Base-by-base conservation (phyloP, 495 filamentous ascomycete genomes). In the Penicillium tannophilum region DNA sequence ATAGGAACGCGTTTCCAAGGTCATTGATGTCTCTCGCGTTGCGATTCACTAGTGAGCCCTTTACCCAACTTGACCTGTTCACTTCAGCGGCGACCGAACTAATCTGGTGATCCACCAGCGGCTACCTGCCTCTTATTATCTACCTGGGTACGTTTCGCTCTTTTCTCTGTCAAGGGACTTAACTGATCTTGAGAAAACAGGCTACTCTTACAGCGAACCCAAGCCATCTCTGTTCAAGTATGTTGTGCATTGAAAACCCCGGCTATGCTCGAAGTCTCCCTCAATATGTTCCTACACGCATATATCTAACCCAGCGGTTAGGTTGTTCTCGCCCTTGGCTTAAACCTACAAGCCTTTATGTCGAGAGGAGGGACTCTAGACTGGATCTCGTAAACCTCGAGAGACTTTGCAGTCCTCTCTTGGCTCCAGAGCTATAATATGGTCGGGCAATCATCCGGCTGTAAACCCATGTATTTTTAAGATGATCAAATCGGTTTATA, bases 51-150 rank as follows among this genome's bases (percentile, higher is more conserved):
- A 98, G 93, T 96, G 59, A 75, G 74, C 61, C 20, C 28, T 24
- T 20, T 8, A 10, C 42, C 49, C 16, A 3, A 8, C 42, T 23
- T 8, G 28, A 50, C 14, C 39, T 16, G 39, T 26, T 35, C 26
- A 8, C 8, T 26, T 12, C 36, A 55, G 6, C n/a, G n/a, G 43
- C n/a, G 50, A 41, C 56, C 54, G 39, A 10, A 31, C 52, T 56
- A 62, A 56, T 47, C 24, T 45, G 43, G 52, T 20, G 28, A 54
- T 55, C 14, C 23, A 63, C 59, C 66, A 96, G 93, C 80, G 94
- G 94, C 74, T 98, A 97, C 72, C 83, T 98, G 47, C 94, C 94
- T 71, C 77, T 98, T 76, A 95, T 98, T 72, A 81, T 98, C 76
- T 98, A 97, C 76, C 89, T 98, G 63, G 94, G 92, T 96, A 87